Conservation (phyloP, 2,329 filamentous ascomycete species). For the Septoria petroselini region DNA sequence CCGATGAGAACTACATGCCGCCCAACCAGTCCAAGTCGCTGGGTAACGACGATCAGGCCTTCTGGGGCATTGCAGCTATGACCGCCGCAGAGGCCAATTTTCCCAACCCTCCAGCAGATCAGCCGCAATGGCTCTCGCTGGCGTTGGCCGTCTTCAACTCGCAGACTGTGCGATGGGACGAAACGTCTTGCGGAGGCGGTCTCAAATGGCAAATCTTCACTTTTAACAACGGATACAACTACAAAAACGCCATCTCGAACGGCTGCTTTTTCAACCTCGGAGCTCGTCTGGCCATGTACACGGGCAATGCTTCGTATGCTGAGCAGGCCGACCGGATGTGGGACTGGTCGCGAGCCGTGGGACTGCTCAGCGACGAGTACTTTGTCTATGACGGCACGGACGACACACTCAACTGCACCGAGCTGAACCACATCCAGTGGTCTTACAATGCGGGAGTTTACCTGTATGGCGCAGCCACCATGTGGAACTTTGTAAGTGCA, state of each 20-base stretch:
- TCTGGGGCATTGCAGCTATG: conserved; percentile 58
- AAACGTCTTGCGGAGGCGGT: conserved; percentile 39
- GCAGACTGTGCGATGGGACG: conserved; percentile 41
- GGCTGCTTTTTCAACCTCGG: conserved; percentile 53
- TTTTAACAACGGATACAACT: conserved; percentile 52
- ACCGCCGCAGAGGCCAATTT: conserved; percentile 54
- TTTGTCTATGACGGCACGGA: conserved; percentile 49
- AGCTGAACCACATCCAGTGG: conserved; percentile 48
- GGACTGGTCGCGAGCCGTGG: conserved; percentile 44
- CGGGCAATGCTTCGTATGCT: conserved; percentile 54
- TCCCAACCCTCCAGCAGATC: conserved; percentile 41
- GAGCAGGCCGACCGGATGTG: conserved; percentile 56
- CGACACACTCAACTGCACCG: conserved; percentile 44
- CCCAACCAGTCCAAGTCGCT: conserved; percentile 39
- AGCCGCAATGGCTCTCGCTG: conserved; percentile 48
- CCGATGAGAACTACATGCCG: conserved; percentile 59
- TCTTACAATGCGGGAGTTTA: conserved; percentile 49
- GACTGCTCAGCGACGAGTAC: conserved; percentile 53
- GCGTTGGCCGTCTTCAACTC: conserved; percentile 45
- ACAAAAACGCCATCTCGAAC: conserved; percentile 51
- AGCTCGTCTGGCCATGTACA: conserved; percentile 43
- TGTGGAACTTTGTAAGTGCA: conserved; percentile 46
- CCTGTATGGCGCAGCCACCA: conserved; percentile 46
- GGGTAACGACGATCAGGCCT: conserved; percentile 58
- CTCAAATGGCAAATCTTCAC: conserved; percentile 40